Base-by-base conservation (phyloP, 345 rosid species). In the Zanthoxylum bungeanum region DNA sequence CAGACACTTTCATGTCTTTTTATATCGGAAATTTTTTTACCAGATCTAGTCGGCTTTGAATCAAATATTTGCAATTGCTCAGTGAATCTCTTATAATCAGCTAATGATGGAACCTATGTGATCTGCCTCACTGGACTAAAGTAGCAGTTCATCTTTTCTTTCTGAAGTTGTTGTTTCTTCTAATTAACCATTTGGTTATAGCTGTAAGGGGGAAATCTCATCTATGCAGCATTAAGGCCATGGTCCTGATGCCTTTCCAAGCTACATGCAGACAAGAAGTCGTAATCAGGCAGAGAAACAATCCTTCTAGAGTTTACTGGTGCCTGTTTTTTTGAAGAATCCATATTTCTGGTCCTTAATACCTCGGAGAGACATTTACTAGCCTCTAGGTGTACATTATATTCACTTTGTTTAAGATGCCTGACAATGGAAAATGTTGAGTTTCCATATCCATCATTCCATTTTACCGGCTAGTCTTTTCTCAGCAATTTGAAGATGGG, bases 271-370 rank as follows among this genome's bases (percentile, higher is more conserved):
- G n/a, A n/a, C n/a, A n/a, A 85, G 64, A 75, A 79, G 66, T 84
- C 85, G 52, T 83, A 77, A 59, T 83, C 86, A 27, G 87, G 89
- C 60, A 83, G 60, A 28, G 80, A 76, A 44, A 55, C 37, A 24
- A 73, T 70, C 64, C 86, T 79, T 74, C 77, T 84, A 39, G 71
- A 68, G 51, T 76, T 64, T 69, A 78, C 79, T 9, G 63, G 64
- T 64, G 56, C 52, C 51, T 66, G 77, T 77, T 77, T 84, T 52
- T 76, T 76, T 22, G 66, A 63, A 61, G 79, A 60, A 50, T 52
- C 76, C 39, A 79, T 76, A 24, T 79, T 81, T 66, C 80, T 78
- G 0, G 44, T 52, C 60, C 72, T 77, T 64, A 76, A 76, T 58
- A 70, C 64, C 75, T 80, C 77, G 53, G 77, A 70, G 46, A 75